Evolutionary conservation across 805 yeast species (phyloP).

Genomic region (Tetrapisispora namnaoensis): DNA sequence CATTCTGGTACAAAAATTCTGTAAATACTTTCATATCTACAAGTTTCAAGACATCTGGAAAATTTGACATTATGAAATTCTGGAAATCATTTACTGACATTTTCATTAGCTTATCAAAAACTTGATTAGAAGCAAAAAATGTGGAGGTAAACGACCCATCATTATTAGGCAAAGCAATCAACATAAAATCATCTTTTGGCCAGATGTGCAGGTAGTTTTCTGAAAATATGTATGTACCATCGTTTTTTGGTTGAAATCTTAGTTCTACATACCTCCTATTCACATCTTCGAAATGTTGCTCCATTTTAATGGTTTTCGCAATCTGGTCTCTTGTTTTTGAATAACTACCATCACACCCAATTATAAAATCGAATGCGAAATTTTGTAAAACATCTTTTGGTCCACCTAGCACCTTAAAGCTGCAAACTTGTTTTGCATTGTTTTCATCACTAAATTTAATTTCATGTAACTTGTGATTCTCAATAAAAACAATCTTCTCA

Average conservation of each 20-base stretch:
- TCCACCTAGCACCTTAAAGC: conserved; percentile 5
- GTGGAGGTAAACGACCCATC: conserved; percentile 89
- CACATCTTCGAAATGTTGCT: conserved; percentile 64
- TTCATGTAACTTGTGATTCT: background rate
- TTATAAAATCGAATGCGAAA: conserved; percentile 42
- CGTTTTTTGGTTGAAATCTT: conserved; percentile 51
- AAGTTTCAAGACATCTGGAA: conserved; percentile 63
- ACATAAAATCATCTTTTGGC: conserved; percentile 83
- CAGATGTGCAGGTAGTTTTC: conserved; percentile 83
- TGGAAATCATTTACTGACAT: conserved; percentile 34
- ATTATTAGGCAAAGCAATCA: conserved; percentile 76
- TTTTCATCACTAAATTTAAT: background rate
- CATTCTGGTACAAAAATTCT: conserved; percentile 46
- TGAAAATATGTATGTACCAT: conserved; percentile 41
- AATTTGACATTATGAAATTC: conserved; percentile 47
- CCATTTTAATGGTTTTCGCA: conserved; percentile 43
- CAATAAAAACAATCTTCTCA: background rate
- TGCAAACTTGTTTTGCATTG: conserved; percentile 7
- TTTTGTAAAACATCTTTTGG: conserved; percentile 8
- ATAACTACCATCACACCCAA: conserved; percentile 84
- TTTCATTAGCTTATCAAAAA: conserved; percentile 43
- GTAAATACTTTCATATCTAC: conserved; percentile 51
- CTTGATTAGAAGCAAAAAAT: conserved; percentile 69
- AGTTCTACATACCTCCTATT: conserved; percentile 79
- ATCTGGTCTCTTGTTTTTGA: conserved; percentile 56